A percentile compares a stretch with the other conserved stretches of the same genome.
Conservation (phyloP, 495 filamentous ascomycete species). For the Mytilinidion resinicola region DNA sequence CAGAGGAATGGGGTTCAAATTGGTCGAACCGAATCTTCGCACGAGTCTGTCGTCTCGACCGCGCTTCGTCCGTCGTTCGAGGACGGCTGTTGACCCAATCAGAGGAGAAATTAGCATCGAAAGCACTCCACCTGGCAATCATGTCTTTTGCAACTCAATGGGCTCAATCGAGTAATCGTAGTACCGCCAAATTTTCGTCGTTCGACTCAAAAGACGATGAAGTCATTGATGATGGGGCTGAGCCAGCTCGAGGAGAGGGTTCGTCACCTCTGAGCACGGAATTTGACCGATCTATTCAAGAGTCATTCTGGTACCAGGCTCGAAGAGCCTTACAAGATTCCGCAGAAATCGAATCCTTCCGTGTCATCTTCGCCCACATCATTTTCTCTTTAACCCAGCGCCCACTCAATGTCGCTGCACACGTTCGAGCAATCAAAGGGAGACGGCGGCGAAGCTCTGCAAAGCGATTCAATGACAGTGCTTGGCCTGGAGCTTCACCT, state of each 20-base stretch:
- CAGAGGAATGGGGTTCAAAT: constrained; percentile 36
- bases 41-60: constrained; percentile 42
- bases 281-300: constrained; percentile 38
- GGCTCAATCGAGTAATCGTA: constrained; percentile 32
- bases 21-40: constrained; percentile 44
- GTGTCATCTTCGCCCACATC: constrained; percentile 43
- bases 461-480: background rate
- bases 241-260: too few relatives aligned
- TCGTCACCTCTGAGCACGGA: background rate
- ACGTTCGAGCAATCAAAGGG: background rate
- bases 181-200: constrained; percentile 17
- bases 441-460: background rate
- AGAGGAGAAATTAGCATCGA: constrained; percentile 38
- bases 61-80: constrained; percentile 29
- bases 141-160: constrained; percentile 47
- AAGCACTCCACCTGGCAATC: constrained; percentile 39
- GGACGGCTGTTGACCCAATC: constrained; percentile 32
- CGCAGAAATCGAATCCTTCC: constrained; percentile 39
- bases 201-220: constrained; percentile 1
- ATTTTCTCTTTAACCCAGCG: constrained; percentile 44
- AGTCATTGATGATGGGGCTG: background rate
- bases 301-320: constrained; percentile 44
- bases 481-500: background rate
- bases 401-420: constrained; percentile 22
- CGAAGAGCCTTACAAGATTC: constrained; percentile 35